These are phyloP conservation scores for Termitomyces sp. DNA, from an alignment of 768 basidiomycete species.

Conservation along the genomic window DNA sequence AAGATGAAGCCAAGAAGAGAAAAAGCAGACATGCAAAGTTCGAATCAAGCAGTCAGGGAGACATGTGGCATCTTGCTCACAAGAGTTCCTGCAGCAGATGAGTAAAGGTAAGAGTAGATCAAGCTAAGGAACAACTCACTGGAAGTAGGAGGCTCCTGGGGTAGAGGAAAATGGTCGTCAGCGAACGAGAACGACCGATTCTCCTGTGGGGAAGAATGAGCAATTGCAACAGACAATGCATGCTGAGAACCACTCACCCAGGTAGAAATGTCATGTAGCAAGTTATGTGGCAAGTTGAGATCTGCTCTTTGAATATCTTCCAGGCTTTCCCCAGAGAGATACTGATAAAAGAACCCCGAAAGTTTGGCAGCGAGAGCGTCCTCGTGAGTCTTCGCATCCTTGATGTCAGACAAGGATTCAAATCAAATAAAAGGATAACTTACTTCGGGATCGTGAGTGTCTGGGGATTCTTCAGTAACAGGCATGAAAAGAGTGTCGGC, in stretches of 20 bases:
- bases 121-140: not conserved
- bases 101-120: not conserved
- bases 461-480: not conserved
- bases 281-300: too few relatives aligned
- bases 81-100: not conserved
- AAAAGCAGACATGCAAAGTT: not conserved
- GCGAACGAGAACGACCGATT: not conserved
- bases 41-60: not conserved
- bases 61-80: not conserved
- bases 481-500: not conserved
- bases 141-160: not conserved
- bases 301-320: not conserved
- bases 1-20: not conserved
- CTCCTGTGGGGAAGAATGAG: too few relatives aligned
- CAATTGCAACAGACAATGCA: too few relatives aligned
- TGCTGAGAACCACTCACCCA: too few relatives aligned
- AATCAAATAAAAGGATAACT: not conserved
- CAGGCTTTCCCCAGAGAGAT: not conserved
- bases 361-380: not conserved
- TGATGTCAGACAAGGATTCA: not conserved
- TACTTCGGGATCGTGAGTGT: not conserved
- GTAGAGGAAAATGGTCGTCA: not conserved
- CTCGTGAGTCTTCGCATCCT: not conserved
- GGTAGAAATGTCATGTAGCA: too few relatives aligned
- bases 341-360: not conserved